Evolutionary conservation across 371 early-diverging fungal species (phyloP), one percentile per base, ranked within the genome.

Genomic region (Zopfochytrium polystomum): DNA sequence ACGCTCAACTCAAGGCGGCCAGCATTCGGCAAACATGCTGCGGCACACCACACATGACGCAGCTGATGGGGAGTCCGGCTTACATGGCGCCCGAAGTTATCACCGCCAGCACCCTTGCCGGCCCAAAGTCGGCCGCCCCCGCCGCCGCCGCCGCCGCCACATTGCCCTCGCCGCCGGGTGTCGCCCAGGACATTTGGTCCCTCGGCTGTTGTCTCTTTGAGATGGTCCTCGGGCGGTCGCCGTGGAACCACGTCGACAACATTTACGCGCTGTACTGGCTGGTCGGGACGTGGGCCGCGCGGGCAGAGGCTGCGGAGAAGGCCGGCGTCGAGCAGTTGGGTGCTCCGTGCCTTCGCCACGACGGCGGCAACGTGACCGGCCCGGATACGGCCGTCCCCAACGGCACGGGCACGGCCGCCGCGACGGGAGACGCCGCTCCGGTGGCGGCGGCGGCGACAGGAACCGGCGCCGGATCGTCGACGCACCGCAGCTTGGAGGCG

Each of bases 121-220:
- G 38, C 38, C 11, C 9, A 9, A 38, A 31, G n/a, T n/a, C n/a
- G n/a, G n/a, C n/a, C n/a, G n/a, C n/a, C n/a, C n/a, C n/a, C n/a
- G n/a, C n/a, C n/a, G n/a, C n/a, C n/a, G n/a, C n/a, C n/a, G n/a
- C 45, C 56, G 13, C 45, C 56, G 13, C 32, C 56, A 6, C 49
- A 58, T 18, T 47, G 58, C 50, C 58, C 49, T 5, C 31, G 42
- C n/a, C n/a, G n/a, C n/a, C n/a, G n/a, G n/a, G n/a, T 33, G 49
- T 48, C 15, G 64, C 53, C 20, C 54, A 65, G 43, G 68, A 68
- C 55, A 44, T 68, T 26, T 68, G 68, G 68, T 42, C 60, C 6
- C 57, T 68, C 20, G 68, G 68, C 5, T 68, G 68, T 27, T 46
- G 32, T 29, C 51, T 68, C 15, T 68, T 60, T 35, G 61, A 68